These are phyloP conservation scores for Nicotiana sylvestris DNA, from an alignment of 257 asterid genomes.

Conservation along the genomic window DNA sequence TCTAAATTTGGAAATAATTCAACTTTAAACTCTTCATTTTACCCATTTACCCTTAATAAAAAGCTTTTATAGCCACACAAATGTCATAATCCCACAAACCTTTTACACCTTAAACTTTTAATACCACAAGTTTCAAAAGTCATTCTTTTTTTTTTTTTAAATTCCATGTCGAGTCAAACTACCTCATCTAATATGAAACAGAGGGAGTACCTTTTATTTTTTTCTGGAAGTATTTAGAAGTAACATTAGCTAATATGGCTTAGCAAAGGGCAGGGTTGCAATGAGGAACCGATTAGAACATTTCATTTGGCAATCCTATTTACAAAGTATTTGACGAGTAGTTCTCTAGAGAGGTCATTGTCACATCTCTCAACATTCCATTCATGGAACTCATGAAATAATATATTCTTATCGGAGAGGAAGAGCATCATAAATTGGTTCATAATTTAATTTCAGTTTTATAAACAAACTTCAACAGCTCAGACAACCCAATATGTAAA, in stretches of 20 bases:
- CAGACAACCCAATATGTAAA: neutral
- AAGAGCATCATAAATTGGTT: neutral
- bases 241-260: neutral
- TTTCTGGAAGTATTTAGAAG: neutral
- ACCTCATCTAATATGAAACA: too few species aligned
- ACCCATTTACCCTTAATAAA: too few species aligned
- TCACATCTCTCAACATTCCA: neutral
- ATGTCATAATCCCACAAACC: too few species aligned
- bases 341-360: neutral
- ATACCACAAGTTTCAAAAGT: too few species aligned
- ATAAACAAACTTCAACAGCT: neutral
- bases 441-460: neutral
- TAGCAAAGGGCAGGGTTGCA: neutral
- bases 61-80: too few species aligned
- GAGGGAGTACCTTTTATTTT: neutral
- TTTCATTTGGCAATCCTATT: neutral
- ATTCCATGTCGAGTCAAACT: too few species aligned
- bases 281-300: neutral
- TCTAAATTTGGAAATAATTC: too few species aligned
- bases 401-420: too few species aligned
- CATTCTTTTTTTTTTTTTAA: too few species aligned
- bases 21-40: too few species aligned
- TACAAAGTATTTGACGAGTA: neutral
- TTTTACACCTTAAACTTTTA: too few species aligned
- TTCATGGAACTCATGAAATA: neutral